Evolutionary conservation across 2,329 filamentous ascomycete species (phyloP), one percentile per base, ranked within the genome.

Genomic region (Trichoderma brevicompactum): DNA sequence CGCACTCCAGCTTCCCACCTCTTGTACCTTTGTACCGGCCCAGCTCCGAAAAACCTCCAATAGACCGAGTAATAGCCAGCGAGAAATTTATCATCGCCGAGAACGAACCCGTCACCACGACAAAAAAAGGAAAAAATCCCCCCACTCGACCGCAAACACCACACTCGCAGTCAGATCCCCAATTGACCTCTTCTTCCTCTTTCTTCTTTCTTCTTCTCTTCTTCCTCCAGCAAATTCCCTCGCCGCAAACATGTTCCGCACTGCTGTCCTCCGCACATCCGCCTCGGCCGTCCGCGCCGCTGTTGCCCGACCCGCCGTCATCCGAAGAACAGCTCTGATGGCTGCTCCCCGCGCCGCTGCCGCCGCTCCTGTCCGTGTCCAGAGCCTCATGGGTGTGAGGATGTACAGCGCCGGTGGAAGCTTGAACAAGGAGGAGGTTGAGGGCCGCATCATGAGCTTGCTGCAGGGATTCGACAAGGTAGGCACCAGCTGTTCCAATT

Each of bases 401-500:
- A 91, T 88, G 83, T 99, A 99, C 83, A 92, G 94, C 72, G 91
- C 94, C 62, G 89, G 86, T 67, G 87, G 89, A 69, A 89, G 89
- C 71, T 87, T 98, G 70, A 85, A 87, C 74, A 90, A 93, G 84
- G 84, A 89, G 65, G 92, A 97, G 83, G 91, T 97, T 66, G 90
- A 96, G 83, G 92, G 92, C 68, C 88, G 94, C 77, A 97, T 98
- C 85, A 86, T 96, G 79, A 91, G 92, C 80, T 84, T 99, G 75
- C 81, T 99, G 80, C 90, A 93, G 83, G 94, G 94, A 79, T 99
- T 98, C 79, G 95, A 99, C 84, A 99, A 99, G 91, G 78, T 80
- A 69, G 70, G 75, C 41, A 19, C 36, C n/a, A n/a, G 36, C 36
- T 60, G 7, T 17, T 40, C 13, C 15, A n/a, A n/a, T 28, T 54